Evolutionary conservation across 495 filamentous ascomycete species (phyloP), one percentile per base, ranked within the genome.

Genomic region (Parmelia sp.): DNA sequence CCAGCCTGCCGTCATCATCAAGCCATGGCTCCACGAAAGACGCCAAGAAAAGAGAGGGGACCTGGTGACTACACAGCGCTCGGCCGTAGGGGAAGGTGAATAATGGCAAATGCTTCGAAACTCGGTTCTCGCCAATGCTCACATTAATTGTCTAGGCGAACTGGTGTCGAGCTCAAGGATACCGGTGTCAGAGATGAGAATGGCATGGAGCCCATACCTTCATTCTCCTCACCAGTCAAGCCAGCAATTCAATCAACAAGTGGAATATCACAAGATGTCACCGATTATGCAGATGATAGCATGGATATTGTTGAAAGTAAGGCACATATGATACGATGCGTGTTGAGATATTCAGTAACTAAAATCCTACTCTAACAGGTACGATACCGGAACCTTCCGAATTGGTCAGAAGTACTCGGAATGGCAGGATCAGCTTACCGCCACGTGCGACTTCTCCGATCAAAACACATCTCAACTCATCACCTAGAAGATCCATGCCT

Each of bases 191-290:
- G 91, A 76, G 91, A 97, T 76, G 94, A 92, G 72, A 78, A 96
- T 81, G 94, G 95, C 74, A 83, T 98, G 76, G 91, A 97, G 73
- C 85, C 86, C 40, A 81, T 96, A 60, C 88, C 90, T 57, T 84
- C 96, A 67, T 97, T 96, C 75, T 96, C 92, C 5, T 96, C 93
- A 15, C 92, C 93, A 36, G 84, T 81, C 62, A 89, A 87, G 65
- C 79, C 84, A 23, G 77, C 79, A 59, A 66, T 78, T 17, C 73
- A 75, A 66, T 69, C 71, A 37, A 76, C 71, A 37, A 76, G 77
- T 65, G 76, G 74, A 12, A 71, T 76, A 58, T 45, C 69, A 39
- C 57, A 70, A 29, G 70, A 72, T 60, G 62, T 70, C 33, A 78
- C 74, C 55, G 74, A 74, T 58, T 71, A 68, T 56, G 67, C 56